Percentiles rank a stretch among this genome's conserved stretches.
Evolutionary conservation across 192 early-diverging fungal genomes (phyloP).

Genomic region (Gamsiella multidivaricata): DNA sequence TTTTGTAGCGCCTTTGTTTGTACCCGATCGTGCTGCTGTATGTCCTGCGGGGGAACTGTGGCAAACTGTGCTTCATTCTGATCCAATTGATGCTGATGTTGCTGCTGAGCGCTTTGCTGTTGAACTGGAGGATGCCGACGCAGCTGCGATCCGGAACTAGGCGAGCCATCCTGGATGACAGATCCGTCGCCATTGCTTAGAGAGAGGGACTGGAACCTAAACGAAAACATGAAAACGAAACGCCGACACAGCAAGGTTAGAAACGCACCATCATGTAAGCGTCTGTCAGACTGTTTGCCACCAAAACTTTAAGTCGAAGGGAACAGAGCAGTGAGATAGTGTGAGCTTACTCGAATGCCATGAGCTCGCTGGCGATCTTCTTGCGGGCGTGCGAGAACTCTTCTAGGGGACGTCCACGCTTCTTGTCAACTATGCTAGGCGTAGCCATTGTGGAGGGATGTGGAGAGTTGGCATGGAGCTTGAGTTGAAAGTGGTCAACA

Average conservation of each 20-base stretch:
- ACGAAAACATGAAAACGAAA: neutral
- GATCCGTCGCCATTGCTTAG: slow-evolving; percentile 27
- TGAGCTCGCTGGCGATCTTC: slow-evolving; percentile 43
- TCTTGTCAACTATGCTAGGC: slow-evolving; percentile 21
- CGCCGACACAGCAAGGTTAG: neutral
- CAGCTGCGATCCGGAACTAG: neutral
- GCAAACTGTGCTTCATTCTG: neutral
- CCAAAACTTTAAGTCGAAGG: too few relatives aligned
- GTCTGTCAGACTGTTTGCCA: neutral
- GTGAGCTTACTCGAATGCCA: slow-evolving; percentile 46
- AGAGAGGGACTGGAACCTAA: slow-evolving; percentile 42
- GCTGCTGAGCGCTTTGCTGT: slow-evolving; percentile 3
- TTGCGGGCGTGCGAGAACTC: slow-evolving; percentile 24
- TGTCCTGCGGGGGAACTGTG: neutral
- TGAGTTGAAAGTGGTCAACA: neutral
- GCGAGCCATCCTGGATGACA: neutral
- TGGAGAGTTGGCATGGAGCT: neutral
- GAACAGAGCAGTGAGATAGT: too few relatives aligned
- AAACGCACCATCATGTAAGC: too few relatives aligned
- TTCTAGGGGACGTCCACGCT: slow-evolving; percentile 24
- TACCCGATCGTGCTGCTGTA: too few relatives aligned
- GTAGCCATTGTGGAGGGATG: neutral
- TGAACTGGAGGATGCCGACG: slow-evolving; percentile 18
- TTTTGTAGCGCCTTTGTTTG: too few relatives aligned
- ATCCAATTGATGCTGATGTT: slow-evolving; percentile 5